phyloP scores from a whole-genome alignment of 2,329 filamentous ascomycete genomes.

The Penicillium rolfsii region DNA sequence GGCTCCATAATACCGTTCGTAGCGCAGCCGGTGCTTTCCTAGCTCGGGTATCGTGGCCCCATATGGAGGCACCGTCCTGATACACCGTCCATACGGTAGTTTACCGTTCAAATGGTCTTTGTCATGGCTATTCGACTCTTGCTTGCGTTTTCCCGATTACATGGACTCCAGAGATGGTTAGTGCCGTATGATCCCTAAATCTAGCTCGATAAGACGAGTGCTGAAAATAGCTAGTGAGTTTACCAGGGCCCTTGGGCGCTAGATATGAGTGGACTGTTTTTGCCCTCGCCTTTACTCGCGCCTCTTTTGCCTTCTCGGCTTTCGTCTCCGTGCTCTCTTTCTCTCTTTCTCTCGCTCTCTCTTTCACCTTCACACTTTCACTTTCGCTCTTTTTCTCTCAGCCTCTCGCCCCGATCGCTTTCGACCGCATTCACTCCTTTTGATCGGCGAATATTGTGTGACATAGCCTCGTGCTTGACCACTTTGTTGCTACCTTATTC shows the following conservation, averaged over 20 bases:
- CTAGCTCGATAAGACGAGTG: background rate
- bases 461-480: too few species aligned
- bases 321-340: constrained; percentile 2
- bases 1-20: background rate
- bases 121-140: background rate
- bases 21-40: constrained; percentile 11
- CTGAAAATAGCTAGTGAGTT: background rate
- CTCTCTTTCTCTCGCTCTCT: background rate
- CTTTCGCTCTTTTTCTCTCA: constrained; percentile 1
- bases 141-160: background rate
- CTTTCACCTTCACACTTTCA: background rate
- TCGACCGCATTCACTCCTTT: constrained; percentile 2
- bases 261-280: background rate
- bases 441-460: background rate
- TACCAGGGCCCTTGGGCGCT: background rate
- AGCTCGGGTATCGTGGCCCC: background rate
- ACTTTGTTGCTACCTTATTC: background rate
- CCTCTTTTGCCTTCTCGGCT: background rate
- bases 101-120: background rate
- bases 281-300: background rate
- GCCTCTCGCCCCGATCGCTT: constrained; percentile 8
- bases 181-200: background rate
- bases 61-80: background rate
- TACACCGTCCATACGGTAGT: background rate
- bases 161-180: background rate